Evolutionary conservation across 345 rosid genomes (phyloP), one percentile per base, ranked within the genome.

Genomic region (Eucalyptus sp.): DNA sequence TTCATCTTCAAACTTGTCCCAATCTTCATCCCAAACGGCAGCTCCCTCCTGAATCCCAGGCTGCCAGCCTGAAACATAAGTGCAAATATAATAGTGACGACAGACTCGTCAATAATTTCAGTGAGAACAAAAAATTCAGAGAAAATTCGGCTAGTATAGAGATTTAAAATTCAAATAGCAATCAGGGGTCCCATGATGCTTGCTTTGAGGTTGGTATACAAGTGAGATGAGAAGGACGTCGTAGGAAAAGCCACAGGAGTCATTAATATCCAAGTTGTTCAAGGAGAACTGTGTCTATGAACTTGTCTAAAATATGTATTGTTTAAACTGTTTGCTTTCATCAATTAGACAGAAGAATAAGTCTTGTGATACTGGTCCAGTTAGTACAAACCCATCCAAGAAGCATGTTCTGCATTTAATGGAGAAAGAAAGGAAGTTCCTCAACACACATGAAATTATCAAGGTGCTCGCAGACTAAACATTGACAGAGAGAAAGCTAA

Each of bases 1-100:
- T 94, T 95, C 98, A 94, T 98, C 99, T 94, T 95, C 98, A 93
- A 98, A 97, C 91, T 98, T 97, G 91, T 98, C 99, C 98, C 99
- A 98, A 27, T 97, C 99, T 94, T 98, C 99, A 94, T 97, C 98
- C 99, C 99, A 98, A 62, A 94, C 91, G 89, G 95, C 95, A 80
- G 99, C 98, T 86, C 93, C 95, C 92, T 94, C 99, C 90, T 93
- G 97, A 90, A 98, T 91, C 91, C 99, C 99, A 92, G 99, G 99
- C 90, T 96, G 97, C 98, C 99, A 98, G 90, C 99, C 99, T 98
- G 90, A 89, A 58, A 52, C 27, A 60, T 60, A 41, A n/a, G 88
- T 33, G 86, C 25, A 71, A 87, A 89, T 90, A 48, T 56, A 49
- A 29, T 80, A 91, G 87, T 41, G 83, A 76, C 7, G 4, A 86